Percentiles rank a stretch among this genome's conserved stretches.
Evolutionary conservation across 2,329 filamentous ascomycete species (phyloP).

Genomic region (Calcarisporium arbuscula): DNA sequence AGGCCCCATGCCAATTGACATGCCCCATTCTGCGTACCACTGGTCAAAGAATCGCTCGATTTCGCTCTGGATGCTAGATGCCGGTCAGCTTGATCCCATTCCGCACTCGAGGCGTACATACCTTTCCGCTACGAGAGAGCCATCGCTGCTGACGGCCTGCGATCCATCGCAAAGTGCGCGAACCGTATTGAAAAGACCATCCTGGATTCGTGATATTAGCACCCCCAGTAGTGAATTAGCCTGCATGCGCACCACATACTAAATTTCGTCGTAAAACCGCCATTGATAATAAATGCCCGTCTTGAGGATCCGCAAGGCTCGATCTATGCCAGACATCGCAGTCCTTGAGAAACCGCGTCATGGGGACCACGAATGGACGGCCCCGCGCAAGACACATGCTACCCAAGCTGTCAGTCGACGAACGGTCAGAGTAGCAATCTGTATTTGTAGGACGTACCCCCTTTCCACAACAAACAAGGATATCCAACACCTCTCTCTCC

Average conservation of each 20-base stretch:
- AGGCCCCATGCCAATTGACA: constrained; percentile 45
- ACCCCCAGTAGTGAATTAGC: background rate
- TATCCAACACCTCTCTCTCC: constrained; percentile 64
- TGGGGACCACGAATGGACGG: constrained; percentile 60
- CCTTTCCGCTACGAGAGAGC: constrained; percentile 47
- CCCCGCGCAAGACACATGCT: constrained; percentile 64
- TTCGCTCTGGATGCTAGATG: constrained; percentile 43
- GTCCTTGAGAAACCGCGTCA: constrained; percentile 58
- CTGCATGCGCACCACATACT: constrained; percentile 28
- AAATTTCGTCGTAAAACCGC: constrained; percentile 62
- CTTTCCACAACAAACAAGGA: constrained; percentile 66
- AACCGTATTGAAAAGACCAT: constrained; percentile 50
- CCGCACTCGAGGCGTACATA: constrained; percentile 18
- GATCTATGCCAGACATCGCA: constrained; percentile 66
- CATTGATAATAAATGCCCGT: constrained; percentile 67
- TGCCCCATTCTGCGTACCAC: constrained; percentile 59
- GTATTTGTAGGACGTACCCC: constrained; percentile 48
- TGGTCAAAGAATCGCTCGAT: constrained; percentile 61
- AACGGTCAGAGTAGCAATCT: too few relatives aligned
- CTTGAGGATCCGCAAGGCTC: constrained; percentile 56
- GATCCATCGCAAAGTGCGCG: constrained; percentile 55
- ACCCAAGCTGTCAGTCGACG: background rate
- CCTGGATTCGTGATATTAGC: constrained; percentile 24
- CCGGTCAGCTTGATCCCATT: too few relatives aligned
- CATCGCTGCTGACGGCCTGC: constrained; percentile 39